phyloP scores from a whole-genome alignment of 2,329 filamentous ascomycete species.

The Davidsoniella virescens region DNA sequence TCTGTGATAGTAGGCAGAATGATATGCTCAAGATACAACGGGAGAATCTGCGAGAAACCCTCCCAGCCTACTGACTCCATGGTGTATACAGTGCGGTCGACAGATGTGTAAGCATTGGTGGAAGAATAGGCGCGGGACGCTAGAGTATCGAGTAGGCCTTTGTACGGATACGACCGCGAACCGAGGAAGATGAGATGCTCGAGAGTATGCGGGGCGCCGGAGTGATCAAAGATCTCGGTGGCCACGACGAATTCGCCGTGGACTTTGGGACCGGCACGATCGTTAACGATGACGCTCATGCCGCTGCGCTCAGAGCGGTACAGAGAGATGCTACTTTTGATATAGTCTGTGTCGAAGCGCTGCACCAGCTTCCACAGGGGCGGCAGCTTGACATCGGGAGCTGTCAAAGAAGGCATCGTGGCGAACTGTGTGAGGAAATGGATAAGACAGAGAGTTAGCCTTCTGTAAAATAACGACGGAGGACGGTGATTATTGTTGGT shows the following conservation, averaged over 20 bases:
- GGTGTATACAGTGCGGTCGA: conserved; percentile 91
- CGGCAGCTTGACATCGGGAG: conserved; percentile 10
- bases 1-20: conserved; percentile 85
- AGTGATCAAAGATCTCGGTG: conserved; percentile 95
- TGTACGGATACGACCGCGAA: conserved; percentile 84
- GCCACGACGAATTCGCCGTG: conserved; percentile 89
- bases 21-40: conserved; percentile 89
- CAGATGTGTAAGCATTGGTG: conserved; percentile 95
- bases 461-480: neutral
- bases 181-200: conserved; percentile 79
- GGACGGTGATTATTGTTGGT: neutral
- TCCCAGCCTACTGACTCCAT: conserved; percentile 94
- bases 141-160: conserved; percentile 86
- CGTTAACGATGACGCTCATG: conserved; percentile 84
- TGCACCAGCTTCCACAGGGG: conserved; percentile 36
- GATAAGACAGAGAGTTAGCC: neutral
- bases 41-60: conserved; percentile 85
- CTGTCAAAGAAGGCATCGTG: conserved; percentile 5
- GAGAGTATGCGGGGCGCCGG: conserved; percentile 76
- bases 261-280: conserved; percentile 87
- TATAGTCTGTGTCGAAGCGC: conserved; percentile 78
- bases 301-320: conserved; percentile 93
- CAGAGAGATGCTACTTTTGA: conserved; percentile 72
- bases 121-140: conserved; percentile 83
- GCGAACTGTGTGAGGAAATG: neutral